These are phyloP conservation scores for Colletotrichum orbiculare DNA, from an alignment of 2,329 filamentous ascomycete species.

Conservation along the genomic window DNA sequence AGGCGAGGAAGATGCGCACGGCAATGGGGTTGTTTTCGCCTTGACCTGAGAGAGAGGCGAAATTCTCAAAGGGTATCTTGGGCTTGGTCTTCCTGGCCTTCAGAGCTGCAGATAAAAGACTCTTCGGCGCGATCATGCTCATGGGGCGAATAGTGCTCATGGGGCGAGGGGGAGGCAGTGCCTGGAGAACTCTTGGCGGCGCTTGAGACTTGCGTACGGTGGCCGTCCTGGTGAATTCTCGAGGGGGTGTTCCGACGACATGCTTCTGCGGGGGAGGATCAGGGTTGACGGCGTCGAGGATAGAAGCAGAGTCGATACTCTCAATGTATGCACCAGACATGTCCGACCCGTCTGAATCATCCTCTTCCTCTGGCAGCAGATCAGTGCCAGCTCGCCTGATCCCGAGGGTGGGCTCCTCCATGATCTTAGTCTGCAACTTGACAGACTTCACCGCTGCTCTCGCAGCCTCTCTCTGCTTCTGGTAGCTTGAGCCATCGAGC, in stretches of 20 bases:
- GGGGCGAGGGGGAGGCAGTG: conserved; percentile 77
- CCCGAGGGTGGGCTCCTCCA: conserved; percentile 58
- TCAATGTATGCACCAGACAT: conserved; percentile 73
- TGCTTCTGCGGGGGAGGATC: conserved; percentile 65
- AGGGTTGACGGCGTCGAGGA: conserved; percentile 73
- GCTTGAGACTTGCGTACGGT: conserved; percentile 72
- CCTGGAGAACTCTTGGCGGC: conserved; percentile 68
- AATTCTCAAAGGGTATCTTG: conserved; percentile 79
- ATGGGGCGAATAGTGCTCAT: conserved; percentile 71
- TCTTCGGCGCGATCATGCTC: conserved; percentile 76
- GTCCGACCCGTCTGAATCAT: conserved; percentile 71
- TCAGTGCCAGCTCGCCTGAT: conserved; percentile 60
- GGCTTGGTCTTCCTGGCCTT: conserved; percentile 78
- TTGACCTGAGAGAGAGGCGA: conserved; percentile 80
- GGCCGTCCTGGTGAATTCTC: conserved; percentile 69
- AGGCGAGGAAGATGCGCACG: conserved; percentile 81
- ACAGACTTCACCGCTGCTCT: conserved; percentile 66
- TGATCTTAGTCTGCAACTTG: conserved; percentile 64
- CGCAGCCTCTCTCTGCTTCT: conserved; percentile 70
- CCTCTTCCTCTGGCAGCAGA: conserved; percentile 67
- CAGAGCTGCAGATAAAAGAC: conserved; percentile 77
- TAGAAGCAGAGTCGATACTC: conserved; percentile 77
- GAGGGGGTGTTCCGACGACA: conserved; percentile 72
- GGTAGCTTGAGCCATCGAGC: conserved; percentile 74
- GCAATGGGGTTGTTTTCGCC: conserved; percentile 81